Conservation (phyloP, 495 filamentous ascomycete genomes). For the Thozetella sp. region DNA sequence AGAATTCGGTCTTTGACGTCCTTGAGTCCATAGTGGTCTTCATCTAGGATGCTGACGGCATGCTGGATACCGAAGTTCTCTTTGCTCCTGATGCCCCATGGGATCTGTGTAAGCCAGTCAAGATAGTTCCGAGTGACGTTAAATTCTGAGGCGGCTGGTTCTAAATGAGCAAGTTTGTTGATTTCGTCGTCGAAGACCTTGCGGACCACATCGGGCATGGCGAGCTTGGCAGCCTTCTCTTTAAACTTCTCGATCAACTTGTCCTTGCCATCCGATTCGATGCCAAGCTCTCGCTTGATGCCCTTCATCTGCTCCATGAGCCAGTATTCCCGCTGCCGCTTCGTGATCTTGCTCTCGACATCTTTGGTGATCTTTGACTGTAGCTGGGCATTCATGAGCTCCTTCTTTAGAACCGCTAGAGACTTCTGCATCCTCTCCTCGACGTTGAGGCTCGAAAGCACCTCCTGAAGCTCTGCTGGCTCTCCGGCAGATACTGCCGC, state of each 20-base stretch:
- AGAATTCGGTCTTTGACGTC: conserved; percentile 99
- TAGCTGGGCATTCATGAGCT: conserved; percentile 95
- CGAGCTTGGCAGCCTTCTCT: conserved; percentile 90
- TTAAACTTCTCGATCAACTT: conserved; percentile 97
- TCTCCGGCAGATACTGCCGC: conserved; percentile 93
- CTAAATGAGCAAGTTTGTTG: conserved; percentile 92
- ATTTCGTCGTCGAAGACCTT: conserved; percentile 99
- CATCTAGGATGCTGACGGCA: conserved; percentile 88
- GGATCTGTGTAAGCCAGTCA: conserved; percentile 97
- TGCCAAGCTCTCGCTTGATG: conserved; percentile 92
- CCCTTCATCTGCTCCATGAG: conserved; percentile 99
- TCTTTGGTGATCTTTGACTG: conserved; percentile 98
- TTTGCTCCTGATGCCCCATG: conserved; percentile 93
- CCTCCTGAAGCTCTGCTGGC: conserved; percentile 87
- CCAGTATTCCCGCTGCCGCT: conserved; percentile 98
- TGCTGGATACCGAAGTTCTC: conserved; percentile 96
- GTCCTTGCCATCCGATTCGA: conserved; percentile 97
- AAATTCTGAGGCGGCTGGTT: conserved; percentile 94
- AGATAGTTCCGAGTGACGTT: conserved; percentile 99
- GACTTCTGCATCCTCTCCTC: conserved; percentile 90
- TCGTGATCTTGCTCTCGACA: conserved; percentile 96
- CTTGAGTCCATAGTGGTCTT: conserved; percentile 96
- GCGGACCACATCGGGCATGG: conserved; percentile 94
- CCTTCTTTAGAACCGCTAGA: conserved; percentile 91
- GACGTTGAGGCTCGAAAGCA: conserved; percentile 85